Evolutionary conservation across 1,139 yeast species (phyloP), one percentile per base, ranked within the genome.

Genomic region (Hyphopichia wangnamkhiaoensis): DNA sequence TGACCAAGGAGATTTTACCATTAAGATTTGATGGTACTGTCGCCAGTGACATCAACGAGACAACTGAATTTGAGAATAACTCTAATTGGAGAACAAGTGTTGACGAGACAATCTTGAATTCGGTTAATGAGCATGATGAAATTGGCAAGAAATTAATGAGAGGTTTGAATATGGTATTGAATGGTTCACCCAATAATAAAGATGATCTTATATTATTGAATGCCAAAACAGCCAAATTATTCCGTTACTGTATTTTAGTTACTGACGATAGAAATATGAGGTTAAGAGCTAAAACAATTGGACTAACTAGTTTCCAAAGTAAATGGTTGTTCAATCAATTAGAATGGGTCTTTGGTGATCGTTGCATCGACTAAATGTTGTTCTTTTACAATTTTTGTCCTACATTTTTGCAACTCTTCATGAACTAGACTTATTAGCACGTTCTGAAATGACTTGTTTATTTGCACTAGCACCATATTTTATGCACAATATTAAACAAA

Each of bases 241-340:
- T 81, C 58, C 65, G 74, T 40, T 81, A 80, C 53, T 79, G 84
- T 50, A 72, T 83, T 19, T 62, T 85, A 37, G 76, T 85, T 30
- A 82, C 90, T 4, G 93, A 84, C 56, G 93, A 85, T 56, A 67
- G 83, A 41, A 84, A 81, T 47, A 81, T 84, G 87, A 67, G 85
- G 46, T 61, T 80, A 34, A 74, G 87, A 48, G 84, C 89, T 2
- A 76, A 79, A 50, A 71, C 82, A 10, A 73, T 79, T 34, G 82
- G 80, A 1, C 72, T 83, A 34, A 69, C 74, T 9, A 72, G 80
- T 39, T 78, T 72, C 58, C 81, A 79, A 46, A 79, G 84, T 48
- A 71, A 74, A 47, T 81, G 86, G 85, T 66, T 82, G 42, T 80
- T 80, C 58, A 59, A 61, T 37, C 79, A 74, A 45, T 60, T 80